A percentile compares a stretch with the other conserved stretches of the same genome.
Evolutionary conservation across 768 basidiomycete genomes (phyloP).

Genomic region (Mrakia hoshinonis): DNA sequence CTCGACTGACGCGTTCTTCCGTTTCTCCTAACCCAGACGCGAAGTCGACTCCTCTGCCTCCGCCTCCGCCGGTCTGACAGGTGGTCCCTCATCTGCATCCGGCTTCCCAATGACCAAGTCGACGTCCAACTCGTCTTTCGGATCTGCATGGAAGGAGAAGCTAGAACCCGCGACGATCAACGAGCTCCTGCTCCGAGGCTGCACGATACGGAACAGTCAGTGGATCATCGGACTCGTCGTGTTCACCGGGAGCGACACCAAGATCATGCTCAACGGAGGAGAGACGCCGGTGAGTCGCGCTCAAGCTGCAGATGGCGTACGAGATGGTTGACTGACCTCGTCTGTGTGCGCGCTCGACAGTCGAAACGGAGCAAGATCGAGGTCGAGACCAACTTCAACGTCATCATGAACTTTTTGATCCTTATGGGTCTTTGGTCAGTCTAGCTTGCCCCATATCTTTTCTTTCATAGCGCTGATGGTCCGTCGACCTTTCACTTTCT

Average conservation of each 20-base stretch:
- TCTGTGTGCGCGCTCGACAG: constrained; percentile 46
- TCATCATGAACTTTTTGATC: constrained; percentile 81
- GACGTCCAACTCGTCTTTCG: constrained; percentile 33
- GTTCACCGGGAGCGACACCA: constrained; percentile 75
- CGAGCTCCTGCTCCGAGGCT: constrained; percentile 84
- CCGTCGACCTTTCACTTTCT: neutral
- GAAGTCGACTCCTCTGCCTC: constrained; percentile 34
- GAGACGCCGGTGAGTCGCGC: constrained; percentile 17
- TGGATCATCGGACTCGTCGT: constrained; percentile 93
- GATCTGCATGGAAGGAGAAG: constrained; percentile 33
- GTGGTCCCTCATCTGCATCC: neutral
- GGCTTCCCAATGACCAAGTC: constrained; percentile 39
- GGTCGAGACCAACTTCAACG: constrained; percentile 97
- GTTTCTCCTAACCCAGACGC: neutral
- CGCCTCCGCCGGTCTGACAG: neutral
- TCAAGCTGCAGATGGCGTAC: too few relatives aligned
- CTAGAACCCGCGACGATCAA: constrained; percentile 63
- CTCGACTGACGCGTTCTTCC: neutral
- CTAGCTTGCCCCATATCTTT: constrained; percentile 44
- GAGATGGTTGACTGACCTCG: neutral
- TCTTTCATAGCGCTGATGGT: constrained; percentile 46
- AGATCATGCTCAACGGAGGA: constrained; percentile 44
- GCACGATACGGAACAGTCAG: constrained; percentile 74
- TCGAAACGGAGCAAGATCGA: constrained; percentile 97
- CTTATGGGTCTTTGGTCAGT: constrained; percentile 60